Conservation (phyloP, 2,329 filamentous ascomycete species). For the Fusarium stilboides region DNA sequence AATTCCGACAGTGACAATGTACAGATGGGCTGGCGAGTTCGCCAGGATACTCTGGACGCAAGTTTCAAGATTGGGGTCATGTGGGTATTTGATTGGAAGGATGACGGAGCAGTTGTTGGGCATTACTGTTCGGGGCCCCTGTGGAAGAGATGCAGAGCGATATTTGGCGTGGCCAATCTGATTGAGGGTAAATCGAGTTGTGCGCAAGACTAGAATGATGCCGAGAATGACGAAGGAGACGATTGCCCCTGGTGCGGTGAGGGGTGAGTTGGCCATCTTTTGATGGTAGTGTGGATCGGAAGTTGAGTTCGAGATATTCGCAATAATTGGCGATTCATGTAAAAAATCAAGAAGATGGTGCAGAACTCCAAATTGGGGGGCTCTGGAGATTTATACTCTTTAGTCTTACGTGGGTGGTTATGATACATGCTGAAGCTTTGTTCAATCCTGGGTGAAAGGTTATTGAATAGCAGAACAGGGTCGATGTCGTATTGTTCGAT, state of each 20-base stretch:
- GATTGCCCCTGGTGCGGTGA: slow-evolving; percentile 1
- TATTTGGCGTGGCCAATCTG: slow-evolving; percentile 7
- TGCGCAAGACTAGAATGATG: not conserved
- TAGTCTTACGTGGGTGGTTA: not conserved
- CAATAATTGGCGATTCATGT: not conserved
- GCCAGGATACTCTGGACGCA: slow-evolving; percentile 21
- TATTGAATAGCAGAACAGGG: not conserved
- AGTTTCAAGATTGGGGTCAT: not conserved
- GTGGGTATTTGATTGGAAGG: slow-evolving; percentile 13
- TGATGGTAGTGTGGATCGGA: not conserved
- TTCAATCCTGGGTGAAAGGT: not conserved
- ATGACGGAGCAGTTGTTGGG: slow-evolving; percentile 20
- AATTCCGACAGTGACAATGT: slow-evolving; percentile 5
- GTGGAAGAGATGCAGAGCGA: not conserved
- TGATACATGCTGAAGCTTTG: not conserved
- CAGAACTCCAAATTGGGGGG: not conserved
- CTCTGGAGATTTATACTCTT: not conserved
- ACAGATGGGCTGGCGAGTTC: slow-evolving; percentile 18
- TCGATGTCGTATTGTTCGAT: not conserved
- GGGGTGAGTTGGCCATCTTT: not conserved
- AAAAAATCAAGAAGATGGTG: not conserved
- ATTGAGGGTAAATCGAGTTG: not conserved
- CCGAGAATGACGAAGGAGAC: not conserved
- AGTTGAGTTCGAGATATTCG: not conserved
- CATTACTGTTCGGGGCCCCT: not conserved